A percentile compares a stretch with the other conserved stretches of the same genome.
phyloP scores from a whole-genome alignment of 2,329 filamentous ascomycete genomes.

The Diplodia seriata region DNA sequence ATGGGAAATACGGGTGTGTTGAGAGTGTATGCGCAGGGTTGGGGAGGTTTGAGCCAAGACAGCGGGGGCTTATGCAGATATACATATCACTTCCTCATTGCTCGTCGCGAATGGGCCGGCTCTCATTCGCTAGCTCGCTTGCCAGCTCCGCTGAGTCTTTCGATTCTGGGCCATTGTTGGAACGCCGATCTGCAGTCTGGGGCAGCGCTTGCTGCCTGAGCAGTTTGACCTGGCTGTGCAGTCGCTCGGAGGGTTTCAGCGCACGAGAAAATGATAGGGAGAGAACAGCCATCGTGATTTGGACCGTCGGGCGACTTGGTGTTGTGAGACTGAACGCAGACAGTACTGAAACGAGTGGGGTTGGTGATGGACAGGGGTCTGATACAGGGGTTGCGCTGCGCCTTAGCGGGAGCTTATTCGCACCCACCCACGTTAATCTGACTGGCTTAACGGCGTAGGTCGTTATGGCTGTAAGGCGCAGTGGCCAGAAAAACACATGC shows the following conservation, averaged over 20 bases:
- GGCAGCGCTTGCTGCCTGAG: constrained; percentile 7
- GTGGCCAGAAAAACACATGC: not conserved
- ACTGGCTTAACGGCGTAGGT: not conserved
- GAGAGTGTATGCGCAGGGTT: constrained; percentile 10
- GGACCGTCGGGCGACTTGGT: not conserved
- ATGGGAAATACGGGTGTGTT: constrained; percentile 1
- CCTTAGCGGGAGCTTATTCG: constrained; percentile 15
- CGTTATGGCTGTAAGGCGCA: not conserved
- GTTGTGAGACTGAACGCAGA: constrained; percentile 29
- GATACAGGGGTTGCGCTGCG: constrained; percentile 19
- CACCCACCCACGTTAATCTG: not conserved
- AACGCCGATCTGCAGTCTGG: not conserved
- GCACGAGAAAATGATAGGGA: not conserved
- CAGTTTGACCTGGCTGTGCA: not conserved
- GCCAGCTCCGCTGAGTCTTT: not conserved
- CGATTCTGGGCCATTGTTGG: not conserved
- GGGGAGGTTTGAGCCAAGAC: constrained; percentile 19
- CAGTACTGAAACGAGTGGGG: constrained; percentile 20
- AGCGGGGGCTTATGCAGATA: constrained; percentile 6
- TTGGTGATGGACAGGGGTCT: constrained; percentile 17
- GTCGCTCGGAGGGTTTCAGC: constrained; percentile 11
- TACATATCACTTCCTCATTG: constrained; percentile 3
- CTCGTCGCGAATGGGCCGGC: not conserved
- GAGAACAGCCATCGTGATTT: not conserved
- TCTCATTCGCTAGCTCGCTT: not conserved